Evolutionary conservation across 345 rosid genomes (phyloP).

Genomic region (Brassica cretica): DNA sequence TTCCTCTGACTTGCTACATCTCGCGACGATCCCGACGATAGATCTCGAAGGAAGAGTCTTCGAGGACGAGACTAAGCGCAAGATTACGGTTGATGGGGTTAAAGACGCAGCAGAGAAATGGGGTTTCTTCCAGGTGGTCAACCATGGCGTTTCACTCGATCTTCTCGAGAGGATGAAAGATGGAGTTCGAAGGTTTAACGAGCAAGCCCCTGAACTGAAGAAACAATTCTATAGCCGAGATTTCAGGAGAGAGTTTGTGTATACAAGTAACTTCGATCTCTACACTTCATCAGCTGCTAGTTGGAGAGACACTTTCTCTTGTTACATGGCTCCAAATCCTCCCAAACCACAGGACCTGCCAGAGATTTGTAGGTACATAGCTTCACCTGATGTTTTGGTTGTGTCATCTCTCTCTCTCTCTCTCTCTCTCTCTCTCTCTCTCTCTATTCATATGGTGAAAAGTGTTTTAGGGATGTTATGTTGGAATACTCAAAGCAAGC

Average conservation of each 20-base stretch:
- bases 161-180: constrained; percentile 28
- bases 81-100: neutral
- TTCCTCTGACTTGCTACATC: neutral
- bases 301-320: constrained; percentile 45
- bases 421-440: neutral
- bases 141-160: constrained; percentile 32
- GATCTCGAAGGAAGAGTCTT: constrained; percentile 24
- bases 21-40: constrained; percentile 30
- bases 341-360: constrained; percentile 42
- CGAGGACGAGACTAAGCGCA: neutral
- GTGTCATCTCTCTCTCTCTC: neutral
- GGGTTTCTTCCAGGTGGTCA: constrained; percentile 41
- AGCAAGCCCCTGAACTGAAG: constrained; percentile 24
- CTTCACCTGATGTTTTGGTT: neutral
- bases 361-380: constrained; percentile 28
- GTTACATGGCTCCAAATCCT: constrained; percentile 40
- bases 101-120: constrained; percentile 31
- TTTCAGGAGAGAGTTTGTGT: constrained; percentile 4
- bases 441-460: neutral
- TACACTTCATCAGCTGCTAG: constrained; percentile 32
- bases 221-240: constrained; percentile 32
- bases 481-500: constrained; percentile 46
- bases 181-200: constrained; percentile 35
- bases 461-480: constrained; percentile 42
- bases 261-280: constrained; percentile 42